Evolutionary conservation across 768 basidiomycete genomes (phyloP).

Genomic region (Leccinellum rugosiceps): DNA sequence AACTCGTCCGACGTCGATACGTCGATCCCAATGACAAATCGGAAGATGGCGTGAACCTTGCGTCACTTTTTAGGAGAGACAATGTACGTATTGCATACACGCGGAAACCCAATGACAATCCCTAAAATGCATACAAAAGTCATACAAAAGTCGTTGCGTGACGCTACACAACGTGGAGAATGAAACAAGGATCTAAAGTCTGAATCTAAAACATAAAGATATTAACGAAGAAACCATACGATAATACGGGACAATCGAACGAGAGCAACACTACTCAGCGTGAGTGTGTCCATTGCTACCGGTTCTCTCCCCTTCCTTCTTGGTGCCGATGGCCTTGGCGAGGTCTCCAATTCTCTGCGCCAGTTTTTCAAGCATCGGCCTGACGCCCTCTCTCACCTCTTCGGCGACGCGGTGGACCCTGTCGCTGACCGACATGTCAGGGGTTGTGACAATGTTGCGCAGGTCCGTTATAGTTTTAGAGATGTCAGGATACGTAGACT

Average conservation of each 20-base stretch:
- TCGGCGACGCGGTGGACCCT: conserved; percentile 55
- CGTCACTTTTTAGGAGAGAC: conserved; percentile 1
- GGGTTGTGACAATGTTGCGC: conserved; percentile 46
- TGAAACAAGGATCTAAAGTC: conserved; percentile 24
- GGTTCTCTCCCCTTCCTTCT: conserved; percentile 24
- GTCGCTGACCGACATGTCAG: conserved; percentile 58
- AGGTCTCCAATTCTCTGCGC: conserved; percentile 37
- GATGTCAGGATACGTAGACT: conserved; percentile 56
- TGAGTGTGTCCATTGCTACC: conserved; percentile 10
- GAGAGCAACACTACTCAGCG: conserved; percentile 9
- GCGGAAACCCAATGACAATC: conserved; percentile 5
- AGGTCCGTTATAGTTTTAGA: conserved; percentile 53
- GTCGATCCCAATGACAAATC: not conserved
- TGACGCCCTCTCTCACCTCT: conserved; percentile 59
- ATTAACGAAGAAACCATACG: conserved; percentile 9
- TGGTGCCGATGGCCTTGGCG: conserved; percentile 23
- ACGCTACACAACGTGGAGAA: conserved; percentile 10
- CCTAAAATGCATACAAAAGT: conserved; percentile 10
- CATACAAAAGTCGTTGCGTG: conserved; percentile 22
- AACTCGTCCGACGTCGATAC: not conserved
- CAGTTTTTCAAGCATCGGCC: conserved; percentile 56
- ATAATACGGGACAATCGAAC: conserved; percentile 4
- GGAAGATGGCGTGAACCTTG: not conserved
- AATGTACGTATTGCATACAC: conserved; percentile 17
- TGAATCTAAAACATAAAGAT: conserved; percentile 22